These are phyloP conservation scores for Spathaspora passalidarum DNA, from an alignment of 805 yeast genomes.

Conservation along the genomic window DNA sequence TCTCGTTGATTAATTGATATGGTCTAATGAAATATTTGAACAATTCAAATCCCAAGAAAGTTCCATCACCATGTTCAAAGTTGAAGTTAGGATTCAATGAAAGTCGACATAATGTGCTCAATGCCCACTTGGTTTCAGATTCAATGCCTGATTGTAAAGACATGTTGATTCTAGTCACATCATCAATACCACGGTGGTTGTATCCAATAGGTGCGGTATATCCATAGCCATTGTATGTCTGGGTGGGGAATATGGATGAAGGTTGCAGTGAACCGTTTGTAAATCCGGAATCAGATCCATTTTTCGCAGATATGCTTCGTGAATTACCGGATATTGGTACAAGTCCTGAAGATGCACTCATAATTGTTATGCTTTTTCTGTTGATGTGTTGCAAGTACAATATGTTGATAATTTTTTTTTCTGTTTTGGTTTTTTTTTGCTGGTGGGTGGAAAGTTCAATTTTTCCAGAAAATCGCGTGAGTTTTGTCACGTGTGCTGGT, in stretches of 20 bases:
- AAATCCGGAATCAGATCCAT: slow-evolving; percentile 3
- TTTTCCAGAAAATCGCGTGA: neutral
- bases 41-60: slow-evolving; percentile 39
- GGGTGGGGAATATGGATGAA: neutral
- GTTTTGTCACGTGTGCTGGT: neutral
- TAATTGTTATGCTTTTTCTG: neutral
- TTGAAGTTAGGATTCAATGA: slow-evolving; percentile 49
- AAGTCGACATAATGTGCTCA: slow-evolving; percentile 50
- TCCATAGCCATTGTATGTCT: slow-evolving; percentile 7
- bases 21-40: slow-evolving; percentile 36
- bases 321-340: slow-evolving; percentile 9
- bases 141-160: slow-evolving; percentile 63
- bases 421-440: neutral
- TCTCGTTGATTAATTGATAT: slow-evolving; percentile 20
- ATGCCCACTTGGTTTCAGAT: slow-evolving; percentile 70
- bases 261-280: neutral
- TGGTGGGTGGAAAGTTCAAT: neutral
- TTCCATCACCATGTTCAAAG: slow-evolving; percentile 37
- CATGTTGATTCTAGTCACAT: slow-evolving; percentile 64
- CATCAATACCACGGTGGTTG: slow-evolving; percentile 56
- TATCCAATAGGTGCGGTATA: slow-evolving; percentile 19
- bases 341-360: slow-evolving; percentile 4
- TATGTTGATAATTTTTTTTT: neutral
- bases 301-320: slow-evolving; percentile 5
- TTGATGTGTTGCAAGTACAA: neutral